Evolutionary conservation across 441 rosid genomes (phyloP).

Genomic region (Adansonia gregorii): DNA sequence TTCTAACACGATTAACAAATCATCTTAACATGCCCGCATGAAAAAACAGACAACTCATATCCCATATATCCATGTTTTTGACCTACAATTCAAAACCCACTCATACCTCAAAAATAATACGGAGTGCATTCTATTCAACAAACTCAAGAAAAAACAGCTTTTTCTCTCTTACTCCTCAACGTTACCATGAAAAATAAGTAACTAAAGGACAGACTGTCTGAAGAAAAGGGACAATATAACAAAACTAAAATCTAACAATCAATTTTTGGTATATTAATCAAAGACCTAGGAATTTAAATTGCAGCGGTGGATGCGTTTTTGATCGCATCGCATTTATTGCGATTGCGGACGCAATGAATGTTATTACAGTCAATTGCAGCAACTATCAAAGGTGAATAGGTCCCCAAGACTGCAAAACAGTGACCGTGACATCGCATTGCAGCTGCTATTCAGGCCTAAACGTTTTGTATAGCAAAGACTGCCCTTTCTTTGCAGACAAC

Average conservation of each 20-base stretch:
- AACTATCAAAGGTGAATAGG: too few species aligned
- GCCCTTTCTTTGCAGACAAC: constrained; percentile 3
- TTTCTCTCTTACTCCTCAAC: not conserved
- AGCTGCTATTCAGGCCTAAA: not conserved
- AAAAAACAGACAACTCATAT: not conserved
- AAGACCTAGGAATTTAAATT: not conserved
- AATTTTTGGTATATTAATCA: not conserved
- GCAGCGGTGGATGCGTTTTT: too few species aligned
- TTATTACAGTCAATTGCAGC: too few species aligned
- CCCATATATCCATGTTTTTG: not conserved
- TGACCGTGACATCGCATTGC: too few species aligned
- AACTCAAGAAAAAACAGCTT: not conserved
- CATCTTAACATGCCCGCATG: not conserved
- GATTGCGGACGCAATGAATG: too few species aligned
- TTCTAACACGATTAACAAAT: not conserved
- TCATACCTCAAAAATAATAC: not conserved
- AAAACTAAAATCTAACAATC: constrained; percentile 2
- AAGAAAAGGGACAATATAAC: not conserved
- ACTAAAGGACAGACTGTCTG: not conserved
- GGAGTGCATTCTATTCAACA: not conserved
- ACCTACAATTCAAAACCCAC: not conserved
- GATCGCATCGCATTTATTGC: too few species aligned
- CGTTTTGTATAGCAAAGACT: not conserved
- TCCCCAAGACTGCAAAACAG: too few species aligned
- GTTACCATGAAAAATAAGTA: not conserved